Base-by-base conservation (phyloP, 73 alveolate genomes). In the Tetrahymena malaccensis region DNA sequence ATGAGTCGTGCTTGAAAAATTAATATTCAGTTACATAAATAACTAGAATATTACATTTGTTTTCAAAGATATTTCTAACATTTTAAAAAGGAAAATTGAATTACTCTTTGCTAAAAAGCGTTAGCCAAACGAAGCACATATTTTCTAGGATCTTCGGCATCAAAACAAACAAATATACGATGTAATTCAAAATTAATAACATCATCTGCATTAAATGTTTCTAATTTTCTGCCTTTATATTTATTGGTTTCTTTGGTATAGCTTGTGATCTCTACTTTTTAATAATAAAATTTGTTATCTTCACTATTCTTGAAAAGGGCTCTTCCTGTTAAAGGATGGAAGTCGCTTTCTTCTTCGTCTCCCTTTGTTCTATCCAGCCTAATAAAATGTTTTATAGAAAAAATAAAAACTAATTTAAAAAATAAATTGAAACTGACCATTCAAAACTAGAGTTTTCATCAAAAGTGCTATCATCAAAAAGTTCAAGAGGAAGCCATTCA, bases 401-500 rank as follows among this genome's bases (percentile, higher is more conserved):
- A 9, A 57, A 16, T 27, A 1, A 70, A 70, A 70, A 70, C 19
- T 27, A 70, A 27, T 70, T 34, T 84, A 94, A 70, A 70, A 19
- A 27, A 70, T 70, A 8, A 25, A 70, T 70, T 70, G 89, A 70
- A 70, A 70, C 89, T 70, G 89, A 70, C 99, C 99, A 99, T 96
- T 99, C 99, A 85, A 98, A 99, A 34, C 99, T 99, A 31, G 99
- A 98, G 84, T 99, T 98, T 70, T 98, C 98, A 97, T 99, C 99
- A 93, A 97, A 99, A 56, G 98, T 99, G 70, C 99, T 98, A 97
- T 99, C 99, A 96, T 99, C 99, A 97, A 99, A 99, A 58, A 99
- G 99, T 93, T 99, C 99, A 89, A 99, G 97, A 37, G 99, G 99
- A 12, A 99, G 98, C 99, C 99, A 98, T 93, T 98, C 99, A 85